Conservation (phyloP, 495 filamentous ascomycete genomes). For the Xylaria grammica region DNA sequence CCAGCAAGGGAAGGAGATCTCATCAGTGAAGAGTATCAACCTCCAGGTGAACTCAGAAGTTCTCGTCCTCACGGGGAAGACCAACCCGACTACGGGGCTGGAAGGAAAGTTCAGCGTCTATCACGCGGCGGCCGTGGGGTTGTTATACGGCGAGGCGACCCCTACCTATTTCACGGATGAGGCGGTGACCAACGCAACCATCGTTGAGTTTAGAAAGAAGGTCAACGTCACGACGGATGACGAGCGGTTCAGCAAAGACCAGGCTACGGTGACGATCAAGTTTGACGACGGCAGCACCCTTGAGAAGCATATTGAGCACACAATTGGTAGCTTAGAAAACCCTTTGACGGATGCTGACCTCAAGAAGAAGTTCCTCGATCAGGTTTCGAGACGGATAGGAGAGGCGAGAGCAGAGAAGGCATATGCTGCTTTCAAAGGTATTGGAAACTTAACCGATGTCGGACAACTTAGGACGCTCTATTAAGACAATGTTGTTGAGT, state of each 20-base stretch:
- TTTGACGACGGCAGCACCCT: conserved; percentile 42
- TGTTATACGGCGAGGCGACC: conserved; percentile 57
- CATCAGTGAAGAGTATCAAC: conserved; percentile 38
- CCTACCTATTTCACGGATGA: conserved; percentile 55
- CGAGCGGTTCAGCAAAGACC: conserved; percentile 45
- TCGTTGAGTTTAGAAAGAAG: conserved; percentile 47
- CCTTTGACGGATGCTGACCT: conserved; percentile 53
- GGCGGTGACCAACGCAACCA: conserved; percentile 44
- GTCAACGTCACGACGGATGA: conserved; percentile 48
- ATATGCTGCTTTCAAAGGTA: conserved; percentile 41
- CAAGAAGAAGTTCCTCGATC: conserved; percentile 53
- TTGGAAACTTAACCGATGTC: conserved; percentile 35
- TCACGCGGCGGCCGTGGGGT: conserved; percentile 54
- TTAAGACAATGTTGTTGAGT: neutral
- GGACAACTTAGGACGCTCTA: conserved; percentile 30
- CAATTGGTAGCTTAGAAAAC: conserved; percentile 54
- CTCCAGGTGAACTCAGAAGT: conserved; percentile 57
- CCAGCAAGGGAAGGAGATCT: conserved; percentile 30
- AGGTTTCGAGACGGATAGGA: conserved; percentile 35
- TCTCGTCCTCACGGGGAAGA: conserved; percentile 59
- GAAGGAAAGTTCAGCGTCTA: conserved; percentile 62
- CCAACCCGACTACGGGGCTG: conserved; percentile 52
- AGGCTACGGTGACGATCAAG: conserved; percentile 44
- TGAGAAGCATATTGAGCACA: conserved; percentile 54
- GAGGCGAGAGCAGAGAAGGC: conserved; percentile 37